Evolutionary conservation across 163 green algal species (phyloP), one percentile per base, ranked within the genome.

Genomic region (Trebouxiophyceae sp.): DNA sequence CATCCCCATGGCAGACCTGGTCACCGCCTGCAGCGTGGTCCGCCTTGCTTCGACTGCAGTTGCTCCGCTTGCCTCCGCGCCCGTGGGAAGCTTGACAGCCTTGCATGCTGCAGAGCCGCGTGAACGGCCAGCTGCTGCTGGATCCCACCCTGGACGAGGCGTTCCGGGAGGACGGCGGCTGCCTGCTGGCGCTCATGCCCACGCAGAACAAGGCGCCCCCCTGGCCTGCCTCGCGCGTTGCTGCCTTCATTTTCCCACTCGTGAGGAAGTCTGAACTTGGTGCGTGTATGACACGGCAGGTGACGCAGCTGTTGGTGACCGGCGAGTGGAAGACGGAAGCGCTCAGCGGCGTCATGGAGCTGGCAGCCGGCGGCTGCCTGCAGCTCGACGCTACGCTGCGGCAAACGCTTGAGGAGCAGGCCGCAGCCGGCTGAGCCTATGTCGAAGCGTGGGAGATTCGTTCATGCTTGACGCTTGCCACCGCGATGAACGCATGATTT

Each of bases 1-100:
- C 2, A 81, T 95, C 1, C 74, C 85, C 50, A 74, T 93, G 70
- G 65, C 69, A 23, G 89, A 95, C 68, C 60, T 96, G 2, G 78
- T 93, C 4, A 66, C 85, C 12, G 80, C 89, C 2, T 85, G 77
- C 63, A 78, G 45, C 7, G 73, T 95, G 75, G 88, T 95, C 65
- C 68, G 84, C 56, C 20, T 16, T 61, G 1, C 27, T n/a, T n/a
- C n/a, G n/a, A n/a, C n/a, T n/a, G n/a, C n/a, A n/a, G n/a, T n/a
- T n/a, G n/a, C n/a, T n/a, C n/a, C n/a, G n/a, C n/a, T n/a, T n/a
- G n/a, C n/a, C n/a, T n/a, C n/a, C n/a, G n/a, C n/a, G n/a, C n/a
- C n/a, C n/a, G n/a, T n/a, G n/a, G n/a, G n/a, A n/a, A n/a, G 33
- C 24, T 50, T 16, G 12, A 50, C 12, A 50, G 39, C 47, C 19